Percentiles rank a stretch among this genome's conserved stretches.
Evolutionary conservation across 306 rosid genomes (phyloP).

Genomic region (Spatholobus suberectus): DNA sequence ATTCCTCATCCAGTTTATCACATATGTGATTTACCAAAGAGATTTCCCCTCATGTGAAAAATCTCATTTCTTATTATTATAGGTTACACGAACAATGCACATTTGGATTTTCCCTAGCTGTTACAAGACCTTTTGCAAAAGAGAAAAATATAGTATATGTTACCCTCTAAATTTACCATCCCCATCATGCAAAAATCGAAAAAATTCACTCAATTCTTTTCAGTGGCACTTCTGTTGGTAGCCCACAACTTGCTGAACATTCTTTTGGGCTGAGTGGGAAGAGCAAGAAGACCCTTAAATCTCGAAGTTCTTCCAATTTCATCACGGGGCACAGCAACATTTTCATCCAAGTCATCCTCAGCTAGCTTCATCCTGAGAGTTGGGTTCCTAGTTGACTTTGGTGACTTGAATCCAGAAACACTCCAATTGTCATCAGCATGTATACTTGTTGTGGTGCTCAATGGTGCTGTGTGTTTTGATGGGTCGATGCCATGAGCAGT

Average conservation of each 20-base stretch:
- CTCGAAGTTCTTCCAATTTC: constrained; percentile 58
- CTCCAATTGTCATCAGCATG: constrained; percentile 85
- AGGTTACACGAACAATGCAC: constrained; percentile 70
- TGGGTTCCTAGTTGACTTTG: constrained; percentile 63
- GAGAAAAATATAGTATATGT: constrained; percentile 46
- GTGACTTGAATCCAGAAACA: constrained; percentile 75
- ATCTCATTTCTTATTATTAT: constrained; percentile 65
- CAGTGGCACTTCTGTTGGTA: constrained; percentile 62
- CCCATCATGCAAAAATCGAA: constrained; percentile 43
- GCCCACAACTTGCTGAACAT: constrained; percentile 86
- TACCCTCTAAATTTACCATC: constrained; percentile 56
- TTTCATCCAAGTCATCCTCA: constrained; percentile 68
- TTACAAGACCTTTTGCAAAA: constrained; percentile 53
- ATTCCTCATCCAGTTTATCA: constrained; percentile 9
- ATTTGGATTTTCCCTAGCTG: constrained; percentile 66
- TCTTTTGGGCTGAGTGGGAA: constrained; percentile 72
- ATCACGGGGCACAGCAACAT: constrained; percentile 36
- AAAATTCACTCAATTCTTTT: constrained; percentile 71
- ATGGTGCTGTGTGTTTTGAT: constrained; percentile 61
- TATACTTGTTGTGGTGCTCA: constrained; percentile 66
- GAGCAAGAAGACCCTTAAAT: constrained; percentile 57
- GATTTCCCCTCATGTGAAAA: constrained; percentile 51
- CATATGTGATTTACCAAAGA: constrained; percentile 37
- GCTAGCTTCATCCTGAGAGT: constrained; percentile 84
- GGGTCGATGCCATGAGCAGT: constrained; percentile 76